phyloP scores from a whole-genome alignment of 805 yeast species.

The Teunomyces cretensis region DNA sequence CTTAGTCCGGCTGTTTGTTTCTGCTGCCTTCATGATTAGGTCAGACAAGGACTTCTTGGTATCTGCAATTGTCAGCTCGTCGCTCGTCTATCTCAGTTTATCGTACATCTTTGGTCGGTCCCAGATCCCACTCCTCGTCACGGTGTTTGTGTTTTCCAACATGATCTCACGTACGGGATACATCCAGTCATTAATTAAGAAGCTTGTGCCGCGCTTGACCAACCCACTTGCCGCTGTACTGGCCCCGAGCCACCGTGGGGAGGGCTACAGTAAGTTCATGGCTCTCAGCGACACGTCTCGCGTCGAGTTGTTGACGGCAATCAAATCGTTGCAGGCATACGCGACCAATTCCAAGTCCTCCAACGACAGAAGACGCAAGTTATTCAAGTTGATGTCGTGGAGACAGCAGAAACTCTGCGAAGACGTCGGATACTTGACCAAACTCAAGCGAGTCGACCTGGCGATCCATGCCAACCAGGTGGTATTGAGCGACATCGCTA shows the following conservation, averaged over 20 bases:
- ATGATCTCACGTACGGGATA: constrained; percentile 30
- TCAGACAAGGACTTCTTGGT: constrained; percentile 14
- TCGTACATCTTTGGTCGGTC: constrained; percentile 18
- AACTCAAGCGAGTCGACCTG: constrained; percentile 50
- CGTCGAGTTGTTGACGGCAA: constrained; percentile 39
- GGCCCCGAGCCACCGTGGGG: background rate
- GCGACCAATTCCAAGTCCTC: constrained; percentile 34
- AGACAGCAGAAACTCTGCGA: constrained; percentile 57
- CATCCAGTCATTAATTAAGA: constrained; percentile 15
- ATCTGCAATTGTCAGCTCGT: constrained; percentile 15
- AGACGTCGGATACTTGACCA: constrained; percentile 52
- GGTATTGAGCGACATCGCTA: constrained; percentile 47
- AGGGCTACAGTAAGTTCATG: background rate
- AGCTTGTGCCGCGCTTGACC: constrained; percentile 1
- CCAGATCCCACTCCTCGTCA: constrained; percentile 25
- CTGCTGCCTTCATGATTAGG: background rate
- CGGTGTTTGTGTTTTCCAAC: constrained; percentile 31
- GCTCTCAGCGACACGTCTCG: constrained; percentile 16
- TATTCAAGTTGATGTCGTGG: constrained; percentile 49
- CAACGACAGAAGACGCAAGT: constrained; percentile 46
- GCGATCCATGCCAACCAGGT: constrained; percentile 48
- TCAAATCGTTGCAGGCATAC: constrained; percentile 50
- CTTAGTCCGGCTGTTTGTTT: too few species aligned
- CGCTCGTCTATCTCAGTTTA: constrained; percentile 19
- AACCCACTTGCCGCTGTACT: background rate